These are phyloP conservation scores for Euphrasia arctica DNA, from an alignment of 305 asterid genomes.

Conservation along the genomic window DNA sequence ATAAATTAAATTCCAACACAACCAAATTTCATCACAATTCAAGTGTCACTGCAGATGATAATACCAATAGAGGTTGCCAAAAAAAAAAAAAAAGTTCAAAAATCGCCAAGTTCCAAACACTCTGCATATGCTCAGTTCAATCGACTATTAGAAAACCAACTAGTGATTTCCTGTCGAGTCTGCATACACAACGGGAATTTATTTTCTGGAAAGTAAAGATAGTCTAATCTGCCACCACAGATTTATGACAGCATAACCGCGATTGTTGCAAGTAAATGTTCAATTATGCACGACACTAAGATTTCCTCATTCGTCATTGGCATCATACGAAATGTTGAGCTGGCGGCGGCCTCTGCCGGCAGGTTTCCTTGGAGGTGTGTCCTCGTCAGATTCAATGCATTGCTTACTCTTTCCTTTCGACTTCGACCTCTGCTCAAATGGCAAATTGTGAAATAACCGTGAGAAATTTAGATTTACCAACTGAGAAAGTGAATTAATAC, in stretches of 20 bases:
- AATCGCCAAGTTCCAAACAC: neutral
- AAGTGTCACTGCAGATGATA: too few species aligned
- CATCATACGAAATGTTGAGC: neutral
- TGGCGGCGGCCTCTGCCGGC: constrained; percentile 17
- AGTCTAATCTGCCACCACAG: neutral
- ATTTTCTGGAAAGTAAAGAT: neutral
- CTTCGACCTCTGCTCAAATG: constrained; percentile 6
- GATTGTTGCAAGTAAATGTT: neutral
- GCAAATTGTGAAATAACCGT: neutral
- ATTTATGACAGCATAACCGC: neutral
- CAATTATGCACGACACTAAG: neutral
- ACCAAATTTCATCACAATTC: too few species aligned
- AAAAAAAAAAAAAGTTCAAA: too few species aligned
- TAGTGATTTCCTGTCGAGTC: neutral
- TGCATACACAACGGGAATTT: neutral
- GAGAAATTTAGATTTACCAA: neutral
- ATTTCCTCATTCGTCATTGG: constrained; percentile 11
- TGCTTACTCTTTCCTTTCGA: neutral
- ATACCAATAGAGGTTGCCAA: too few species aligned
- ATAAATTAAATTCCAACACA: too few species aligned
- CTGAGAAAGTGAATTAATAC: neutral
- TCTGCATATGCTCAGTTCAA: neutral
- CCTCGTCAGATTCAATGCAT: constrained; percentile 16
- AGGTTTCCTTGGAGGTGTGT: constrained; percentile 10
- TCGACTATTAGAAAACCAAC: neutral